These are phyloP conservation scores for Crithidia acanthocephali DNA, from an alignment of 208 protist genomes.

Conservation along the genomic window DNA sequence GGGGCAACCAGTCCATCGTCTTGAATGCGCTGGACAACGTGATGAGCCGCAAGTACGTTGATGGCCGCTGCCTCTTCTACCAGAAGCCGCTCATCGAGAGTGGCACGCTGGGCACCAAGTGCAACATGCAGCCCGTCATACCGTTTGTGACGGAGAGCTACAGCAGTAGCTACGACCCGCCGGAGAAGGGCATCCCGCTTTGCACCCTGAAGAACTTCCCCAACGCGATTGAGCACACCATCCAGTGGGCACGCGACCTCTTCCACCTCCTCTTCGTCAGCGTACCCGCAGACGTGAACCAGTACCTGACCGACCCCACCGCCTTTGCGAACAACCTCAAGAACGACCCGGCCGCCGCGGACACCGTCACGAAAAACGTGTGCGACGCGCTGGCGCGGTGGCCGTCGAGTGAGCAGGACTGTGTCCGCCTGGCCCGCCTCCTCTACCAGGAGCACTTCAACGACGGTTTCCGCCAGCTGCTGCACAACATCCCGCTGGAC, in stretches of 20 bases:
- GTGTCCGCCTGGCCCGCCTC: conserved; percentile 94
- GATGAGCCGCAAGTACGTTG: conserved; percentile 96
- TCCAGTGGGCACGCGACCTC: conserved; percentile 96
- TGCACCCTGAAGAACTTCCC: conserved; percentile 99
- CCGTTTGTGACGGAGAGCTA: conserved; percentile 99
- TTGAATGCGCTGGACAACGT: conserved; percentile 99
- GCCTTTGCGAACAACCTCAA: conserved; percentile 67
- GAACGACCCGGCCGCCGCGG: conserved; percentile 72
- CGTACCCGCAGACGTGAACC: conserved; percentile 82
- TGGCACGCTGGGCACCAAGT: conserved; percentile 99
- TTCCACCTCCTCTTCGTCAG: conserved; percentile 91
- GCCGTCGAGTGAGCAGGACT: conserved; percentile 92
- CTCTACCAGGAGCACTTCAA: conserved; percentile 97
- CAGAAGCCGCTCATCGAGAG: conserved; percentile 98
- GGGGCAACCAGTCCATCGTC: conserved; percentile 92
- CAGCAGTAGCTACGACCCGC: conserved; percentile 96
- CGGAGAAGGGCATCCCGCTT: conserved; percentile 99
- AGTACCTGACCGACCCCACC: conserved; percentile 75
- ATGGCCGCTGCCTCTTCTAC: conserved; percentile 96
- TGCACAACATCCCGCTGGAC: conserved; percentile 98
- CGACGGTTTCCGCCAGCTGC: conserved; percentile 96
- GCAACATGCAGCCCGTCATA: conserved; percentile 98
- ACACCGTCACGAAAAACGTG: conserved; percentile 71
- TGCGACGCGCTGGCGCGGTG: conserved; percentile 75
- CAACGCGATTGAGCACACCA: conserved; percentile 99